Conservation (phyloP, 371 early-diverging fungal species). For the Rhizopus stolonifer region DNA sequence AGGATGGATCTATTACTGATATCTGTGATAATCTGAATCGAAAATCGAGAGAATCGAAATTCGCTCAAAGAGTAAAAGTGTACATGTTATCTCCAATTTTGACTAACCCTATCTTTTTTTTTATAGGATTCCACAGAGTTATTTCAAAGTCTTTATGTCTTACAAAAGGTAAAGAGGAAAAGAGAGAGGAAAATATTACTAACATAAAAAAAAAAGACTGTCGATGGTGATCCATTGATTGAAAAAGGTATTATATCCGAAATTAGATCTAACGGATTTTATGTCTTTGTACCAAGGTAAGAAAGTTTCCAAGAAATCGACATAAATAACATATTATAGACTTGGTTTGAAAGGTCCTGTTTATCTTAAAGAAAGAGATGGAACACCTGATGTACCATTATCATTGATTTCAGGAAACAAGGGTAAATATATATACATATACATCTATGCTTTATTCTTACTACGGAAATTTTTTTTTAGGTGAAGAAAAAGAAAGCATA, state of each 20-base stretch:
- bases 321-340: conserved; percentile 9
- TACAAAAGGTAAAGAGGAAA: conserved; percentile 48
- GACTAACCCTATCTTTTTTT: background rate
- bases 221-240: conserved; percentile 39
- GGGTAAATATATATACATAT: too few species aligned
- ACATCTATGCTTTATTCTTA: too few species aligned
- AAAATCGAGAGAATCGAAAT: conserved; percentile 72
- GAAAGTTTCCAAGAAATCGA: background rate
- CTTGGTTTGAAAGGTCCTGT: conserved; percentile 73
- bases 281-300: conserved; percentile 69
- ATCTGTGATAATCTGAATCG: conserved; percentile 64
- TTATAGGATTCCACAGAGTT: conserved; percentile 70
- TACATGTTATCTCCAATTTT: background rate
- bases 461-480: background rate
- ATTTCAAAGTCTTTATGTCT: conserved; percentile 72
- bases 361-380: conserved; percentile 61
- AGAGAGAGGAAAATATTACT: background rate
- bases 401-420: conserved; percentile 57
- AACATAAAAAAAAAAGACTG: conserved; percentile 14
- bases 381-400: conserved; percentile 52
- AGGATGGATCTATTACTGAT: conserved; percentile 47
- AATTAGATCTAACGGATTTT: conserved; percentile 73
- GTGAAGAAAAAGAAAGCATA: conserved; percentile 29
- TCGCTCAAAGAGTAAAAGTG: conserved; percentile 59
- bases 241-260: conserved; percentile 73